Evolutionary conservation across 2,329 filamentous ascomycete species (phyloP).

Genomic region (Nothopassalora personata): DNA sequence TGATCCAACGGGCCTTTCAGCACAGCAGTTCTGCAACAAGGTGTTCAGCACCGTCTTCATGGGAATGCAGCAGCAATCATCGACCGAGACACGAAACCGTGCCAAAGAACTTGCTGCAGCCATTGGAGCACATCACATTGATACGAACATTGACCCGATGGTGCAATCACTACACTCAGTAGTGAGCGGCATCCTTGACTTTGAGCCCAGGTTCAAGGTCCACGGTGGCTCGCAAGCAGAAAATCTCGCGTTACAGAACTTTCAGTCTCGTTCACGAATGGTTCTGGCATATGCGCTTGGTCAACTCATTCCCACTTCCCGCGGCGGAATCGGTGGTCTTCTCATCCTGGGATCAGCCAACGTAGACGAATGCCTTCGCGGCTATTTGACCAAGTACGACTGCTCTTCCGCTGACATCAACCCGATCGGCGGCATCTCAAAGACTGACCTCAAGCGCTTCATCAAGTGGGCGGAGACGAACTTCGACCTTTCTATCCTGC

Average conservation of each 20-base stretch:
- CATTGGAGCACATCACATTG: slow-evolving; percentile 67
- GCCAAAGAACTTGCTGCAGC: slow-evolving; percentile 55
- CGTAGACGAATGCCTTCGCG: slow-evolving; percentile 54
- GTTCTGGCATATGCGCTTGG: slow-evolving; percentile 61
- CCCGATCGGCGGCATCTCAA: slow-evolving; percentile 59
- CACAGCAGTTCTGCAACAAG: slow-evolving; percentile 55
- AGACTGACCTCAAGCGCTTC: slow-evolving; percentile 66
- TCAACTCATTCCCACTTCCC: slow-evolving; percentile 56
- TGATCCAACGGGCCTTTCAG: slow-evolving; percentile 44
- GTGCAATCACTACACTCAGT: slow-evolving; percentile 57
- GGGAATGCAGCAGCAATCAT: slow-evolving; percentile 62
- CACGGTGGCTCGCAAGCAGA: slow-evolving; percentile 57
- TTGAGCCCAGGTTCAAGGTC: slow-evolving; percentile 58
- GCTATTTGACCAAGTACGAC: slow-evolving; percentile 69
- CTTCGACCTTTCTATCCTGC: slow-evolving; percentile 60
- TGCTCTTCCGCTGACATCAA: slow-evolving; percentile 52
- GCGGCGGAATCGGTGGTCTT: slow-evolving; percentile 54
- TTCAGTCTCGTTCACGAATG: slow-evolving; percentile 63
- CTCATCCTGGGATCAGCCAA: slow-evolving; percentile 65
- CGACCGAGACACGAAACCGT: slow-evolving; percentile 60
- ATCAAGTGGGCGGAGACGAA: slow-evolving; percentile 57
- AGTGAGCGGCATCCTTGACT: slow-evolving; percentile 54
- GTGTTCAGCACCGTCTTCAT: slow-evolving; percentile 64
- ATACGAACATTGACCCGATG: slow-evolving; percentile 68
- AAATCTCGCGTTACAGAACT: slow-evolving; percentile 62